A percentile compares a stretch with the other conserved stretches of the same genome.
phyloP scores from a whole-genome alignment of 2,329 filamentous ascomycete genomes.

The Fusarium nurragi region DNA sequence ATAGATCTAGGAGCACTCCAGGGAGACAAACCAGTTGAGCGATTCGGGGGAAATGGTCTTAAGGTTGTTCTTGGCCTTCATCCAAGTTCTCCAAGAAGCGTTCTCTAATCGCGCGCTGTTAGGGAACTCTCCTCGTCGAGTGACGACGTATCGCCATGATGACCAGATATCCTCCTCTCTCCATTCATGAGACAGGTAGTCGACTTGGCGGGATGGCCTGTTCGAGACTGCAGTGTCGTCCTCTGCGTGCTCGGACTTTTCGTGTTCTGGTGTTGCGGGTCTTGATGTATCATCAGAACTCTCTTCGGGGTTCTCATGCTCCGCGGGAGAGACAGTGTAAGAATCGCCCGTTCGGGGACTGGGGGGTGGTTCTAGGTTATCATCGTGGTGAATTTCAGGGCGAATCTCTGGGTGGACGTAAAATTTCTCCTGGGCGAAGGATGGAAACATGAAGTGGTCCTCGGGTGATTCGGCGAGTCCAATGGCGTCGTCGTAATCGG shows the following conservation, averaged over 20 bases:
- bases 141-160: constrained; percentile 93
- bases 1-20: neutral
- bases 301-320: constrained; percentile 60
- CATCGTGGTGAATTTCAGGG: constrained; percentile 43
- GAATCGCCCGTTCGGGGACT: constrained; percentile 62
- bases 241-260: constrained; percentile 66
- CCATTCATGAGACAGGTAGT: constrained; percentile 94
- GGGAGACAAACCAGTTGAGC: constrained; percentile 79
- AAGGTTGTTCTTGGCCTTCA: constrained; percentile 87
- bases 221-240: constrained; percentile 81
- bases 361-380: constrained; percentile 59
- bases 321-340: constrained; percentile 62
- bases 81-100: constrained; percentile 97
- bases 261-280: constrained; percentile 65
- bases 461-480: constrained; percentile 56
- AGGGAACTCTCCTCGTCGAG: constrained; percentile 79
- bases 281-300: constrained; percentile 56
- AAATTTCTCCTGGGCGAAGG: constrained; percentile 58
- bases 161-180: constrained; percentile 96
- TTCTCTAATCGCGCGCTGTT: constrained; percentile 90
- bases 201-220: constrained; percentile 87
- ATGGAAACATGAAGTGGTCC: constrained; percentile 58
- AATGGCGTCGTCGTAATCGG: constrained; percentile 62
- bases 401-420: constrained; percentile 49
- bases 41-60: constrained; percentile 90